Base-by-base conservation (phyloP, 2,329 filamentous ascomycete genomes). In the Cladophialophora bantiana region DNA sequence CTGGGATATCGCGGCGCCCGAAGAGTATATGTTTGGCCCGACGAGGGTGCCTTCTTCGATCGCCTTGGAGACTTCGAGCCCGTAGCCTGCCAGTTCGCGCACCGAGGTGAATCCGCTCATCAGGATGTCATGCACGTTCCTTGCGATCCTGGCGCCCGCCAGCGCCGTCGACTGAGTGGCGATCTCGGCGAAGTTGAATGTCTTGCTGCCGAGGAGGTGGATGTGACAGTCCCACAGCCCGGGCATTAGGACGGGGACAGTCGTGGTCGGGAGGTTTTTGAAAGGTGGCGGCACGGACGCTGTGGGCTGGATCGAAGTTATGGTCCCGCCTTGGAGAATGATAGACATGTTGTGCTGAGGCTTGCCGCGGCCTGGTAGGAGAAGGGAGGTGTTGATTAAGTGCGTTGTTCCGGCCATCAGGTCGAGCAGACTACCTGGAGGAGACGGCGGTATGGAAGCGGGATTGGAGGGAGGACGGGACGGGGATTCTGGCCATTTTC, bases 201-300 rank as follows among this genome's bases (percentile, higher is more conserved):
- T 73, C 4, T 69, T 69, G 1, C 74, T 64, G n/a, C 81, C 83
- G 4, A 78, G 68, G 67, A 82, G 83, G 71, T 86, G 84, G 0
- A 80, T 77, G 72, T 85, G 84, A 67, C 78, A 82, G 65, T 86
- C 84, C 83, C 83, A 86, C 26, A 86, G 77, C 2, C 84, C 84
- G 0, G 84, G 83, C 75, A 86, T 81, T 7, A 84, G 71, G 9
- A 82, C 78, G 0, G 79, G 78, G 13, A 84, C 80, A 18, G 76
- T 73, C 0, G 73, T 75, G 31, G 64, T 59, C 2, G 66, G 66
- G 2, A 66, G 31, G 10, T 59, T 55, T 40, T 59, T 55, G 38
- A 68, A 63, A 2, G 36, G 52, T 31, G 66, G 56, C 1, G 68
- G 54, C n/a, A 68, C 31, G 13, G 66, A 59, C 4, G 45, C 36